These are phyloP conservation scores for Talaromyces sp. DNA, from an alignment of 2,329 filamentous ascomycete species.

Conservation along the genomic window DNA sequence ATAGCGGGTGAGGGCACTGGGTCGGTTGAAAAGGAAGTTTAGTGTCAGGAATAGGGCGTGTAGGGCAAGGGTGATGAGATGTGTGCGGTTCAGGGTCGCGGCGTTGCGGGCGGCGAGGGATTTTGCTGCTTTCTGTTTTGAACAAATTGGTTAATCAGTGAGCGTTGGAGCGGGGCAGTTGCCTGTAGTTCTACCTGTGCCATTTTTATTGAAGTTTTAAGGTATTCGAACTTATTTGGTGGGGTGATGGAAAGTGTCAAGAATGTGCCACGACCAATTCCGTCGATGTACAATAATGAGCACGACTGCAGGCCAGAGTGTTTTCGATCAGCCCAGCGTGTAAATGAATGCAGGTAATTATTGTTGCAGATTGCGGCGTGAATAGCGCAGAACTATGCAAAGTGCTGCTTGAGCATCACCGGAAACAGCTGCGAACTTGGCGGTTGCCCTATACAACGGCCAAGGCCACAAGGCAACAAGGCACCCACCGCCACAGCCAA, in stretches of 20 bases:
- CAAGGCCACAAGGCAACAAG: conserved; percentile 18
- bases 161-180: background rate
- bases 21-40: conserved; percentile 62
- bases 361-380: background rate
- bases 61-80: conserved; percentile 68
- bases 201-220: conserved; percentile 15
- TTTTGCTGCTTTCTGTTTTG: conserved; percentile 46
- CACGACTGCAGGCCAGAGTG: background rate
- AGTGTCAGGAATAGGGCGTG: conserved; percentile 73
- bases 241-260: background rate
- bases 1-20: conserved; percentile 64
- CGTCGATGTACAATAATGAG: background rate
- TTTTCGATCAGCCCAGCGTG: background rate
- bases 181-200: conserved; percentile 20
- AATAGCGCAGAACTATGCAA: background rate
- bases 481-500: conserved; percentile 17
- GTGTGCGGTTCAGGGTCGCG: conserved; percentile 73
- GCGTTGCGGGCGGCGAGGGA: conserved; percentile 74
- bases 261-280: background rate
- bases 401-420: background rate
- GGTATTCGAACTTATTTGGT: background rate
- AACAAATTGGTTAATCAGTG: background rate
- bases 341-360: too few species aligned
- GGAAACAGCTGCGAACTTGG: conserved; percentile 18
- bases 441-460: conserved; percentile 33